These are phyloP conservation scores for Aspergillus sclerotiicarbonarius DNA, from an alignment of 495 filamentous ascomycete species.

Conservation along the genomic window DNA sequence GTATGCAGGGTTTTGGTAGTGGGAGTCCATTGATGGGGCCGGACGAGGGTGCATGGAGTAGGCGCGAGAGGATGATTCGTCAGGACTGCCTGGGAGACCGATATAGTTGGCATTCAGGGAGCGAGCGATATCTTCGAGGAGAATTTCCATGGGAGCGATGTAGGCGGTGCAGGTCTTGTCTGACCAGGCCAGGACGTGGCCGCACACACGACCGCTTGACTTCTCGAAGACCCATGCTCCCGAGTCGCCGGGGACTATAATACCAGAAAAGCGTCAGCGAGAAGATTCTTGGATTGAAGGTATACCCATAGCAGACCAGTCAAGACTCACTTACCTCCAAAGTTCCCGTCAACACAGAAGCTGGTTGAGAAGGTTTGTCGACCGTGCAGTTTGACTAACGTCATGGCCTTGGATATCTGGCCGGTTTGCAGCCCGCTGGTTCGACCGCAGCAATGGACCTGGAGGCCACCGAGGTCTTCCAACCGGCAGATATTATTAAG, in stretches of 20 bases:
- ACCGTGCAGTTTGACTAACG: slow-evolving; percentile 76
- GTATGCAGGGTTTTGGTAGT: slow-evolving; percentile 21
- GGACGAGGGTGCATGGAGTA: slow-evolving; percentile 19
- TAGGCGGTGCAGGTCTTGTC: slow-evolving; percentile 73
- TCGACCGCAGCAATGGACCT: slow-evolving; percentile 87
- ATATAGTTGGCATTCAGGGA: slow-evolving; percentile 55
- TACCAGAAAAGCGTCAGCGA: background rate
- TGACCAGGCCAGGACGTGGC: slow-evolving; percentile 87
- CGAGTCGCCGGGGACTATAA: slow-evolving; percentile 76
- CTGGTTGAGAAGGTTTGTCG: slow-evolving; percentile 76
- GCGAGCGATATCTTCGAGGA: slow-evolving; percentile 79
- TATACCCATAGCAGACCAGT: slow-evolving; percentile 3
- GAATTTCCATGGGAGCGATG: slow-evolving; percentile 90
- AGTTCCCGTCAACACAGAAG: slow-evolving; percentile 73
- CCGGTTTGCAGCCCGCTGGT: slow-evolving; percentile 83
- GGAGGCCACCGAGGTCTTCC: slow-evolving; percentile 62
- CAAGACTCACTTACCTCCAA: slow-evolving; percentile 54
- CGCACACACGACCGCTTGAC: slow-evolving; percentile 73
- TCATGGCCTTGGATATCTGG: slow-evolving; percentile 69
- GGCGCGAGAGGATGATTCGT: slow-evolving; percentile 27
- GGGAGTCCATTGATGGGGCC: slow-evolving; percentile 10
- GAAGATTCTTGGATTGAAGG: slow-evolving; percentile 2
- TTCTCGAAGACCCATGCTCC: slow-evolving; percentile 93
- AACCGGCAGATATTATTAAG: slow-evolving; percentile 44
- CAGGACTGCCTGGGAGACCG: slow-evolving; percentile 36